Evolutionary conservation across 345 rosid species (phyloP).

Genomic region (Melastoma malabathricum): DNA sequence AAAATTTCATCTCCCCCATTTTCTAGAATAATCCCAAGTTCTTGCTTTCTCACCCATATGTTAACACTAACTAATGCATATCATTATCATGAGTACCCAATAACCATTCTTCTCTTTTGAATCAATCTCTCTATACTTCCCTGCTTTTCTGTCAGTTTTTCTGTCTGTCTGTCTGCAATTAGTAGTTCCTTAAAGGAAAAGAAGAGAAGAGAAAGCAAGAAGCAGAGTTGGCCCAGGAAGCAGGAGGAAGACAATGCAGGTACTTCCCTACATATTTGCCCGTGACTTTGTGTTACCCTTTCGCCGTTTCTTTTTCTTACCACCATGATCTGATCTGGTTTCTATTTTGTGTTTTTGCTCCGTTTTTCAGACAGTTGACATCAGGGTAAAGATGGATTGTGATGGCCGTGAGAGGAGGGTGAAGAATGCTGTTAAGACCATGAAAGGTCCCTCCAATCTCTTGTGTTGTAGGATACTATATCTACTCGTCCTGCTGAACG

Average conservation of each 20-base stretch:
- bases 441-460: slow-evolving; percentile 43
- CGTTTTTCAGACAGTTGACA: slow-evolving; percentile 66
- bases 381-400: slow-evolving; percentile 96
- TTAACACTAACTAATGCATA: slow-evolving; percentile 1
- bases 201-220: not conserved
- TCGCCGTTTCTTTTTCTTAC: not conserved
- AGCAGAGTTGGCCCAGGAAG: slow-evolving; percentile 25
- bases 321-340: slow-evolving; percentile 3
- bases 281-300: not conserved
- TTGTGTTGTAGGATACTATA: not conserved
- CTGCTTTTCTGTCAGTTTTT: slow-evolving; percentile 1
- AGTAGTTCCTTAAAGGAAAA: slow-evolving; percentile 1
- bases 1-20: not conserved
- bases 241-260: slow-evolving; percentile 91
- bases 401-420: slow-evolving; percentile 97
- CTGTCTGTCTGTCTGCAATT: slow-evolving; percentile 2
- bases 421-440: slow-evolving; percentile 47
- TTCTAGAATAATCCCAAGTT: slow-evolving; percentile 3
- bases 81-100: not conserved
- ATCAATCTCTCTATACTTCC: too few relatives aligned
- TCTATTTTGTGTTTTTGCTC: slow-evolving; percentile 3
- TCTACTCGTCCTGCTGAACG: not conserved
- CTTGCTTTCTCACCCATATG: slow-evolving; percentile 5
- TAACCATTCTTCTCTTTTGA: not conserved
- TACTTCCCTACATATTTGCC: too few relatives aligned